Evolutionary conservation across 441 rosid genomes (phyloP), one percentile per base, ranked within the genome.

Genomic region (Gossypium aridum): DNA sequence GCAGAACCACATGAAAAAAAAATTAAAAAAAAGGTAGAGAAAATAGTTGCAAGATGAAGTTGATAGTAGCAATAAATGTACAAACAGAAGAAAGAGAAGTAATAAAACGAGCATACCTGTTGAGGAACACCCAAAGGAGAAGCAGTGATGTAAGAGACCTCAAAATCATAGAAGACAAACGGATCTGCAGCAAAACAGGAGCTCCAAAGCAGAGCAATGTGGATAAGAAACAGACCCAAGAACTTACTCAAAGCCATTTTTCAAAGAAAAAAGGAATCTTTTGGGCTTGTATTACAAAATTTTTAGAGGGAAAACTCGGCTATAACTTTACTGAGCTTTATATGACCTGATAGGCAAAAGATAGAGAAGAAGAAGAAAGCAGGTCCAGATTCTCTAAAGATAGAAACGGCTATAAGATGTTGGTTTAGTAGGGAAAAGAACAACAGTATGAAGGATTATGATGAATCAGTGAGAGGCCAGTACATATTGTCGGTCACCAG

Each of bases 111-210:
- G 59, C 79, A 1, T 37, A 93, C 99, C 99, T 91, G 96, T 73
- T 95, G 98, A 53, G 98, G 93, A 37, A 87, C 92, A 73, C 99
- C 99, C 71, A 95, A 96, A 77, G 99, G 99, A 78, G 99, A 91
- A 80, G 97, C 99, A 65, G 98, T 90, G 83, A 91, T 90, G 81
- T 95, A 95, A 39, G 99, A 88, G 76, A 95, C 91, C 77, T 86
- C 90, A 60, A 95, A 93, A 64, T 90, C 75, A 64, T 75, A 90
- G 83, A 62, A 80, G 25, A 79, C 91, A 77, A 80, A 83, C 22
- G 96, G 93, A 87, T 95, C 99, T 69, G 65, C 91, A 77, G 92
- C 93, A n/a, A 78, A 87, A 81, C 90, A 85, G 12, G 76, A 76
- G 73, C 75, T 64, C 49, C 53, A 22, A 25, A 90, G 84, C 77